Percentiles rank a stretch among this genome's conserved stretches.
phyloP scores from a whole-genome alignment of 345 rosid genomes.

The Camelina laxa region DNA sequence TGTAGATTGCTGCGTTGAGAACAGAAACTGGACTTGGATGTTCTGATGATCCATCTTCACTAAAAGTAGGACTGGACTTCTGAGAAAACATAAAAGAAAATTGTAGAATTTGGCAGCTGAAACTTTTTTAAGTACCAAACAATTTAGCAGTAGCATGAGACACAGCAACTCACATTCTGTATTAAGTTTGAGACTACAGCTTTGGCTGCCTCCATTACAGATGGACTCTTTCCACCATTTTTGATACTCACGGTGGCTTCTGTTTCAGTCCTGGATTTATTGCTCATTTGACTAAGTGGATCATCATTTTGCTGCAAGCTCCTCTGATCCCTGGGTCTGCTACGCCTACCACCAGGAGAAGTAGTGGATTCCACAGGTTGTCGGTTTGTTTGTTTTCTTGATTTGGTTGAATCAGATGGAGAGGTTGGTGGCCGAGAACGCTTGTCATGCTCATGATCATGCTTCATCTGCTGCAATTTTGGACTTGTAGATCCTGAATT shows the following conservation, averaged over 20 bases:
- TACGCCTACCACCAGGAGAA: constrained; percentile 61
- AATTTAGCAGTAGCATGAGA: constrained; percentile 27
- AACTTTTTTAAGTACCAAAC: not conserved
- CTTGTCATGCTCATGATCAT: constrained; percentile 64
- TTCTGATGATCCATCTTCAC: constrained; percentile 59
- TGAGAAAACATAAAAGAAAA: constrained; percentile 28
- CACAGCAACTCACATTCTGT: constrained; percentile 53
- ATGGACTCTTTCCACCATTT: constrained; percentile 51
- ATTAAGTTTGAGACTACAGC: constrained; percentile 48
- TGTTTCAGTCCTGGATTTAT: constrained; percentile 59
- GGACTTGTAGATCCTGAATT: constrained; percentile 66
- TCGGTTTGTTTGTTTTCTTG: constrained; percentile 56
- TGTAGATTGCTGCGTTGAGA: constrained; percentile 60
- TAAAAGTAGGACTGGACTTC: constrained; percentile 51
- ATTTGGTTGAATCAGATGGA: constrained; percentile 62
- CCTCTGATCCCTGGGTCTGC: constrained; percentile 50
- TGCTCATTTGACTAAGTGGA: constrained; percentile 66
- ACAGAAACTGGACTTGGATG: constrained; percentile 93
- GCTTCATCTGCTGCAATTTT: constrained; percentile 71
- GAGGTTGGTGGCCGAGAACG: constrained; percentile 76
- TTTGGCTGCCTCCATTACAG: constrained; percentile 41
- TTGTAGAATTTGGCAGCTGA: not conserved
- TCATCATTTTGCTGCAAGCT: constrained; percentile 57
- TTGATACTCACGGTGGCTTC: constrained; percentile 43
- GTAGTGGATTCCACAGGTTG: constrained; percentile 48